phyloP scores from a whole-genome alignment of 1,284 basidiomycete genomes.

The Pyrrhoderma lamaoense region DNA sequence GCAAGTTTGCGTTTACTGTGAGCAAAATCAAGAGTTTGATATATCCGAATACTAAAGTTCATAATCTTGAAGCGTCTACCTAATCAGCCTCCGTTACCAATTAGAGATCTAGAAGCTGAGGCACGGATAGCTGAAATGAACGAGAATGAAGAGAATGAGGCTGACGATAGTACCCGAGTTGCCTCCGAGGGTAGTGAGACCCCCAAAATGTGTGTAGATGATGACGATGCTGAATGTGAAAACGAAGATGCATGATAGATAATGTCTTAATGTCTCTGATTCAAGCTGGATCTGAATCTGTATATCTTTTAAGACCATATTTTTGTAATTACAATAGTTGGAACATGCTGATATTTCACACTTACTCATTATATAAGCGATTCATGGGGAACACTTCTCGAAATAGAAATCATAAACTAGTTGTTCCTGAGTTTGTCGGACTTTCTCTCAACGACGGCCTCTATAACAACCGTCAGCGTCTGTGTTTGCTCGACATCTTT shows the following conservation, averaged over 20 bases:
- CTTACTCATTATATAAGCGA: no score
- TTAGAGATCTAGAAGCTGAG: constrained; percentile 26
- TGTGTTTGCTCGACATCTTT: neutral
- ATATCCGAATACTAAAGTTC: neutral
- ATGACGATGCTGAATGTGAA: constrained; percentile 1
- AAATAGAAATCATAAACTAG: no score
- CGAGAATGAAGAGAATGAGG: constrained; percentile 18
- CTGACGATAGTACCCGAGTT: constrained; percentile 24
- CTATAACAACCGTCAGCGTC: neutral
- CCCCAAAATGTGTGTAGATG: constrained; percentile 10
- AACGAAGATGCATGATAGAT: constrained; percentile 5
- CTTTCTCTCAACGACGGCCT: constrained; percentile 5
- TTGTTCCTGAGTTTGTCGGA: neutral
- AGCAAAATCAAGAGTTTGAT: constrained; percentile 18
- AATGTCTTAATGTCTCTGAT: neutral
- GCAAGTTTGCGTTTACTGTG: constrained; percentile 75
- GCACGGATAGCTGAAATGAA: constrained; percentile 19
- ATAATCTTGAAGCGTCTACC: constrained; percentile 46
- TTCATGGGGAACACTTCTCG: no score
- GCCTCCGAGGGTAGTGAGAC: constrained; percentile 23
- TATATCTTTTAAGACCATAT: no score
- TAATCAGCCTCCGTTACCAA: constrained; percentile 49
- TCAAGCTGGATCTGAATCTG: no score
- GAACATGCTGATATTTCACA: no score
- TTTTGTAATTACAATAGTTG: no score